These are phyloP conservation scores for Dactylonectria macrodidyma DNA, from an alignment of 2,329 filamentous ascomycete species.

Conservation along the genomic window DNA sequence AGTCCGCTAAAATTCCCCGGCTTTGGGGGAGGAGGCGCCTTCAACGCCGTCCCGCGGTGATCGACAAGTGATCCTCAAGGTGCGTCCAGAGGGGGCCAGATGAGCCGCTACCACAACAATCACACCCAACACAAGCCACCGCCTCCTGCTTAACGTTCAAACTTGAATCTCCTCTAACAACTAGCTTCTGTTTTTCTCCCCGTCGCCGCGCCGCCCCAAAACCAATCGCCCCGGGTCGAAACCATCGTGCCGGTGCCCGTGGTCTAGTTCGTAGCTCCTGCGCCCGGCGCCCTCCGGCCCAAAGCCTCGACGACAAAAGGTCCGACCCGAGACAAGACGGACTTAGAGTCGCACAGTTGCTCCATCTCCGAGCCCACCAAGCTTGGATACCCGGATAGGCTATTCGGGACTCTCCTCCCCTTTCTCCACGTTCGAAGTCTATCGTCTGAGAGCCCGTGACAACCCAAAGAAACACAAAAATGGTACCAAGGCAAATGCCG, in stretches of 20 bases:
- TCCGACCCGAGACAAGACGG: conserved; percentile 11
- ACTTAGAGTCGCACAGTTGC: background rate
- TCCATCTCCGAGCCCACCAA: conserved; percentile 3
- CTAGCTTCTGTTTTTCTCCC: background rate
- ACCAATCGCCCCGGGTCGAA: background rate
- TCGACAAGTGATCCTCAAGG: conserved; percentile 1
- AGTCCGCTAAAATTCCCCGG: too few species aligned
- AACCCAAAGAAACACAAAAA: background rate
- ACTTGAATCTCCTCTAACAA: background rate
- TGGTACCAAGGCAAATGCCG: background rate
- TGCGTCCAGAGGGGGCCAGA: background rate
- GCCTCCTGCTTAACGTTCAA: background rate
- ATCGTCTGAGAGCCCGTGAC: background rate
- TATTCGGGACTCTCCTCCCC: background rate
- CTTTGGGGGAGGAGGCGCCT: too few species aligned
- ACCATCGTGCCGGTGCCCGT: conserved; percentile 3
- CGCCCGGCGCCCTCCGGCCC: conserved; percentile 1
- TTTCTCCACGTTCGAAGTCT: background rate
- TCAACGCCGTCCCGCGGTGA: conserved; percentile 7
- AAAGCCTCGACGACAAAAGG: conserved; percentile 15
- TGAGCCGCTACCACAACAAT: background rate
- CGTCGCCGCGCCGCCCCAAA: background rate
- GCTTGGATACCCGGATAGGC: background rate
- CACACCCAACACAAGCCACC: background rate
- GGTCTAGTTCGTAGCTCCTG: conserved; percentile 12